Evolutionary conservation across 371 early-diverging fungal species (phyloP).

Genomic region (Chytridiales sp.): DNA sequence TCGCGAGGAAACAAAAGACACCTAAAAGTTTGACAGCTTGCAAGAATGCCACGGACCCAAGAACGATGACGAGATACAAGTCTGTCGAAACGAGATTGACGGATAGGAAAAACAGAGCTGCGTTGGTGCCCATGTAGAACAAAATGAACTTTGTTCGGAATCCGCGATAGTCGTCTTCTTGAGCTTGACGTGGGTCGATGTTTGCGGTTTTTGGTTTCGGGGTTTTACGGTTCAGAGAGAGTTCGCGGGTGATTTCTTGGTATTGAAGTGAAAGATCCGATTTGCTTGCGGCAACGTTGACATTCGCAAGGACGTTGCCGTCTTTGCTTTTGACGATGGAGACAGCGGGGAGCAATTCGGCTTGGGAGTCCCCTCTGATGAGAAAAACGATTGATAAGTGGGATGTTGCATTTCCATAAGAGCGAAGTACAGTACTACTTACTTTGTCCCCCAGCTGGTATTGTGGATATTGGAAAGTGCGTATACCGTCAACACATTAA

Average conservation of each 20-base stretch:
- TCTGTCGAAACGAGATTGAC: slow-evolving; percentile 8
- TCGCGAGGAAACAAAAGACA: no score
- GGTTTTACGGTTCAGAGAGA: slow-evolving; percentile 5
- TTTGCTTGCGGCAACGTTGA: slow-evolving; percentile 22
- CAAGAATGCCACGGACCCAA: slow-evolving; percentile 19
- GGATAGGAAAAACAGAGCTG: slow-evolving; percentile 22
- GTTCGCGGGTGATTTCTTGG: slow-evolving; percentile 18
- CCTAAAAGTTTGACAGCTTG: slow-evolving; percentile 25
- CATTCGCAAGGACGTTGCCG: no score
- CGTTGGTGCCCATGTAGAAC: slow-evolving; percentile 27
- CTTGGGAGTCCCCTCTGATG: no score
- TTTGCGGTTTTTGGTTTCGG: background rate
- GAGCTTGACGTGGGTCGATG: slow-evolving; percentile 6
- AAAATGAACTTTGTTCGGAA: slow-evolving; percentile 38
- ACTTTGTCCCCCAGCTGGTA: slow-evolving; percentile 41
- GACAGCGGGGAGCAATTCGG: no score
- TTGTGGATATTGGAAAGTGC: slow-evolving; percentile 44
- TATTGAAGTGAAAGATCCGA: slow-evolving; percentile 19
- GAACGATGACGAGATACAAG: slow-evolving; percentile 21
- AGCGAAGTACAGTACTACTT: no score
- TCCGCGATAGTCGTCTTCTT: slow-evolving; percentile 35
- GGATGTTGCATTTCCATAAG: no score
- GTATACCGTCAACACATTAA: slow-evolving; percentile 44
- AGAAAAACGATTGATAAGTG: no score
- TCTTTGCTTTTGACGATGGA: no score